A percentile compares a stretch with the other conserved stretches of the same genome.
These are phyloP conservation scores for Meripilus lineatus DNA, from an alignment of 1,284 basidiomycete genomes.

Conservation along the genomic window DNA sequence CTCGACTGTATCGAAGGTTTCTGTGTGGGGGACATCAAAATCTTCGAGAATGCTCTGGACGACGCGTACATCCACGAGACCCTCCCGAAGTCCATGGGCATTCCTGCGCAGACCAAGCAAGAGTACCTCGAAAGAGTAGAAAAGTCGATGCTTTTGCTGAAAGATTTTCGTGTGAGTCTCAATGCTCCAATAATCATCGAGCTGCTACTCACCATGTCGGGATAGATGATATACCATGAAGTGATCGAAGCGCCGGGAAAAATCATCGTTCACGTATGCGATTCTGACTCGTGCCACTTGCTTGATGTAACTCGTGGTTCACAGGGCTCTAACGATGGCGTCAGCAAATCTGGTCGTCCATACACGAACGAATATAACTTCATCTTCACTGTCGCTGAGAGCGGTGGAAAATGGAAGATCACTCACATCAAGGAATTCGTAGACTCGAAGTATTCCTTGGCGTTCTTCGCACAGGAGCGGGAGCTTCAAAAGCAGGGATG, in stretches of 20 bases:
- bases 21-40: not conserved
- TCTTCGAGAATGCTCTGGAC: not conserved
- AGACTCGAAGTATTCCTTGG: constrained; percentile 2
- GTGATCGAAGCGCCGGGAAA: not conserved
- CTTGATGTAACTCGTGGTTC: not conserved
- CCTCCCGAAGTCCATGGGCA: not conserved
- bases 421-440: not conserved
- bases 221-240: not conserved
- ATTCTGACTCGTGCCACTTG: too few species aligned
- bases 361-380: constrained; percentile 2
- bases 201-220: not conserved
- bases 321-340: not conserved
- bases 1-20: constrained; percentile 1
- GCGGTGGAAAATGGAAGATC: not conserved
- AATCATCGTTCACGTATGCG: not conserved
- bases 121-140: not conserved
- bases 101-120: not conserved
- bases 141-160: not conserved
- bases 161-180: not conserved
- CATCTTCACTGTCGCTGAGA: not conserved
- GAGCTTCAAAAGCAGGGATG: not conserved
- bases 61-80: not conserved
- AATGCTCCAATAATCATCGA: not conserved
- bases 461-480: not conserved
- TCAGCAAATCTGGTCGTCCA: not conserved